Evolutionary conservation across 768 basidiomycete genomes (phyloP).

Genomic region (Clathrus columnatus): DNA sequence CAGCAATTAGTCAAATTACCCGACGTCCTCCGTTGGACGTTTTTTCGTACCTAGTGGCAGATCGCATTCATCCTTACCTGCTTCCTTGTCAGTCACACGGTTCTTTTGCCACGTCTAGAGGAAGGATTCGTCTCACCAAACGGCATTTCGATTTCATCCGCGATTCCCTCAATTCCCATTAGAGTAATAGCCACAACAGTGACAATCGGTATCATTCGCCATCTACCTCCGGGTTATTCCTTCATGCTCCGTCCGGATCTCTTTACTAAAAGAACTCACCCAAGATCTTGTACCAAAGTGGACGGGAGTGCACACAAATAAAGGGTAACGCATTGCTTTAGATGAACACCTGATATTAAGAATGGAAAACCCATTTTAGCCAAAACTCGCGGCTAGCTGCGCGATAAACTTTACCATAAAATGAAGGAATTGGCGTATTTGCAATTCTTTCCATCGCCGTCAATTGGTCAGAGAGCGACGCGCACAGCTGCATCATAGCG

Average conservation of each 20-base stretch:
- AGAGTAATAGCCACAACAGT: no score
- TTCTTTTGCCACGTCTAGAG: neutral
- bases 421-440: slow-evolving; percentile 62
- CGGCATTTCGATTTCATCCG: slow-evolving; percentile 91
- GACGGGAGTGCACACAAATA: neutral
- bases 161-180: slow-evolving; percentile 82
- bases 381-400: no score
- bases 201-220: neutral
- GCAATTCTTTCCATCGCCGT: slow-evolving; percentile 86
- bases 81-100: neutral
- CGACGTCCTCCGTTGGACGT: neutral
- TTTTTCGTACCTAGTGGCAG: neutral
- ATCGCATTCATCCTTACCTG: neutral
- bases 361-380: no score
- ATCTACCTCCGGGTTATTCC: neutral
- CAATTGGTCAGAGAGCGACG: slow-evolving; percentile 48
- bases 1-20: neutral
- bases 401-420: slow-evolving; percentile 8
- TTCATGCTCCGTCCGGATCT: neutral
- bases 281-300: slow-evolving; percentile 44
- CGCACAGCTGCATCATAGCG: slow-evolving; percentile 61
- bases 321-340: slow-evolving; percentile 33
- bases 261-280: slow-evolving; percentile 4
- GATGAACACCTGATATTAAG: slow-evolving; percentile 79
- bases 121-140: slow-evolving; percentile 48